These are phyloP conservation scores for Leptosphaerulina australis DNA, from an alignment of 2,329 filamentous ascomycete species.

Conservation along the genomic window DNA sequence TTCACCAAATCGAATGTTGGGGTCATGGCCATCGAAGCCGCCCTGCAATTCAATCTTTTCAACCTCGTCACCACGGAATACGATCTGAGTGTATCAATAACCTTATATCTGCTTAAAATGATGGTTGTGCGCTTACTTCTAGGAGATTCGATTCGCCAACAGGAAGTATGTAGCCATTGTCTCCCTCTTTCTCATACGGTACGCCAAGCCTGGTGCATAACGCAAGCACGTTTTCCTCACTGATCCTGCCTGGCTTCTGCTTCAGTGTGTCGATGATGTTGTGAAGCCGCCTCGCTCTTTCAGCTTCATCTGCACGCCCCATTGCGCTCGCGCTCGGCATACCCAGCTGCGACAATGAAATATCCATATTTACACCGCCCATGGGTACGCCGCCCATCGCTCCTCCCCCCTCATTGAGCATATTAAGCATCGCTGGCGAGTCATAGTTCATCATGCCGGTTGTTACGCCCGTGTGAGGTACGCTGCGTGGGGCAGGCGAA, in stretches of 20 bases:
- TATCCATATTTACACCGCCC: slow-evolving; percentile 43
- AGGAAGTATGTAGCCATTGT: slow-evolving; percentile 40
- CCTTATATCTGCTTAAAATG: no score
- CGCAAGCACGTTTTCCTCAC: slow-evolving; percentile 75
- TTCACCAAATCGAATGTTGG: slow-evolving; percentile 51
- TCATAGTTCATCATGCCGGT: slow-evolving; percentile 49
- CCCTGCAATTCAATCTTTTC: slow-evolving; percentile 68
- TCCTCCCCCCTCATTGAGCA: slow-evolving; percentile 48
- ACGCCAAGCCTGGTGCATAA: slow-evolving; percentile 69
- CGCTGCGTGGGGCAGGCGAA: slow-evolving; percentile 51
- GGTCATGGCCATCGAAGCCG: slow-evolving; percentile 64
- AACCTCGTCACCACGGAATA: slow-evolving; percentile 47
- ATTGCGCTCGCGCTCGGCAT: slow-evolving; percentile 49
- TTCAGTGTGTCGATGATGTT: slow-evolving; percentile 70
- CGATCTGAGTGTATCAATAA: slow-evolving; percentile 33
- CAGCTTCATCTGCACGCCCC: slow-evolving; percentile 59
- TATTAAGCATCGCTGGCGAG: slow-evolving; percentile 52
- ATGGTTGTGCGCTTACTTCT: background rate
- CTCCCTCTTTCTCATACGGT: slow-evolving; percentile 52
- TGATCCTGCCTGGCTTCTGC: slow-evolving; percentile 71
- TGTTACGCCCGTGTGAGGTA: slow-evolving; percentile 46
- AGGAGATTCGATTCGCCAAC: slow-evolving; percentile 42
- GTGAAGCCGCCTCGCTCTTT: slow-evolving; percentile 60
- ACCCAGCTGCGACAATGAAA: slow-evolving; percentile 50
- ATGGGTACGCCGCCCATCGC: slow-evolving; percentile 49